These are phyloP conservation scores for Schizophyllum commune DNA, from an alignment of 1,284 basidiomycete species.

Conservation along the genomic window DNA sequence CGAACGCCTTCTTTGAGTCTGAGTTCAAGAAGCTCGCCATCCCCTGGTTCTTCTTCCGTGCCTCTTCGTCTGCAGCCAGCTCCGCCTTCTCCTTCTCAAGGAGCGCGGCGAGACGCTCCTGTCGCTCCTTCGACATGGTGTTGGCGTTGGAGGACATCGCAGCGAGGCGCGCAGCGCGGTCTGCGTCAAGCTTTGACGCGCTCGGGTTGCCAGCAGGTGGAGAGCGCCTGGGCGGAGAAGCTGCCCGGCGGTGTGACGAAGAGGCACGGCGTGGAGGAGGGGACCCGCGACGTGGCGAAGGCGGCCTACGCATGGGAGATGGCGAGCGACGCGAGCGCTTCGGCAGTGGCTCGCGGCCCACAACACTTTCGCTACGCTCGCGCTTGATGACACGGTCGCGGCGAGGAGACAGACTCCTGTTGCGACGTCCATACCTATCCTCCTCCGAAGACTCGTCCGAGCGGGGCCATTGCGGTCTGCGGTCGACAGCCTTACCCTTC, in stretches of 20 bases:
- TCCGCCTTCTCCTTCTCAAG: conserved; percentile 70
- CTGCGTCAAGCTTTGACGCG: conserved; percentile 28
- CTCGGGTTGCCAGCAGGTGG: conserved; percentile 13
- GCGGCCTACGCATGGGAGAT: background rate
- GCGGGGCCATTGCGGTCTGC: conserved; percentile 10
- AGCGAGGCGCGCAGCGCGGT: conserved; percentile 76
- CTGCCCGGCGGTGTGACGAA: conserved; percentile 16
- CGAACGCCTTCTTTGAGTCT: conserved; percentile 74
- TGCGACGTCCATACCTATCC: conserved; percentile 14
- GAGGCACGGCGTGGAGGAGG: conserved; percentile 10
- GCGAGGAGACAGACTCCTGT: conserved; percentile 14
- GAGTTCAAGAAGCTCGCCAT: conserved; percentile 65
- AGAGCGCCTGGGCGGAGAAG: conserved; percentile 11
- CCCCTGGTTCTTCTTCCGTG: conserved; percentile 57
- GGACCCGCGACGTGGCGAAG: conserved; percentile 13
- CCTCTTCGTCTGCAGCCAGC: conserved; percentile 53
- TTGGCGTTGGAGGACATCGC: conserved; percentile 78
- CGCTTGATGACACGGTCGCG: conserved; percentile 31
- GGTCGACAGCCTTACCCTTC: conserved; percentile 7
- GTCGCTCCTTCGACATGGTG: conserved; percentile 56
- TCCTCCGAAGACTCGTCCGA: conserved; percentile 13
- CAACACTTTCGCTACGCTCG: conserved; percentile 37
- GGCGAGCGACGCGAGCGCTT: conserved; percentile 27
- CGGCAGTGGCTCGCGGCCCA: conserved; percentile 7
- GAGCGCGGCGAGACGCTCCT: conserved; percentile 53